Evolutionary conservation across 2,329 filamentous ascomycete genomes (phyloP).

Genomic region (Trichoderma brevicompactum): DNA sequence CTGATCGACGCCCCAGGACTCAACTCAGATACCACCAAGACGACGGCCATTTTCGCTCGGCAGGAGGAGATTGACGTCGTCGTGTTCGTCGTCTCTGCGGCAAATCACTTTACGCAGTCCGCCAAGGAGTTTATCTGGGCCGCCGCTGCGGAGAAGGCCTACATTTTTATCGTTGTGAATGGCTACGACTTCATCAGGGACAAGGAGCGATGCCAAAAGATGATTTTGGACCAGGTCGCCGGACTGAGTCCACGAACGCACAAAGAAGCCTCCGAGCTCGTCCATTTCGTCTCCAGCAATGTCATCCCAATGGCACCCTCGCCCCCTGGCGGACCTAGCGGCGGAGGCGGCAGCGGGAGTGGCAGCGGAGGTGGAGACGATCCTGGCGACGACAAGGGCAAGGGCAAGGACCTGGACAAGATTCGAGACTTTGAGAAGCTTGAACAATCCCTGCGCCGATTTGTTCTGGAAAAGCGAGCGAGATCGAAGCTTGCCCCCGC

Average conservation of each 20-base stretch:
- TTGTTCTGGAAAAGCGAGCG: constrained; percentile 94
- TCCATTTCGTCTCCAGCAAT: constrained; percentile 98
- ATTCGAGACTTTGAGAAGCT: constrained; percentile 86
- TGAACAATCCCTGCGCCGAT: constrained; percentile 85
- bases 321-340: constrained; percentile 59
- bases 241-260: constrained; percentile 88
- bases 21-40: constrained; percentile 95
- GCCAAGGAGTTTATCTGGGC: constrained; percentile 98
- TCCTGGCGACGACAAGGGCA: constrained; percentile 68
- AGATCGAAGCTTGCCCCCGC: constrained; percentile 94
- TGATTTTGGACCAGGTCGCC: constrained; percentile 87
- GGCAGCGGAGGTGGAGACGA: constrained; percentile 61
- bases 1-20: constrained; percentile 95
- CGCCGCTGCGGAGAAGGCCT: constrained; percentile 94
- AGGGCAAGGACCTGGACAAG: constrained; percentile 88
- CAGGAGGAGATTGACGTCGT: constrained; percentile 99
- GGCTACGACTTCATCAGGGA: constrained; percentile 94
- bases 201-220: constrained; percentile 86
- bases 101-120: constrained; percentile 96
- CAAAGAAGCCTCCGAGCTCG: constrained; percentile 89
- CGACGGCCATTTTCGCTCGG: constrained; percentile 92
- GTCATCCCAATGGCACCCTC: constrained; percentile 76
- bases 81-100: constrained; percentile 95
- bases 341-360: constrained; percentile 54
- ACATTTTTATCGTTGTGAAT: constrained; percentile 99